Percentiles rank a stretch among this genome's conserved stretches.
Evolutionary conservation across 768 basidiomycete species (phyloP).

Genomic region (Myochromella boudieri): DNA sequence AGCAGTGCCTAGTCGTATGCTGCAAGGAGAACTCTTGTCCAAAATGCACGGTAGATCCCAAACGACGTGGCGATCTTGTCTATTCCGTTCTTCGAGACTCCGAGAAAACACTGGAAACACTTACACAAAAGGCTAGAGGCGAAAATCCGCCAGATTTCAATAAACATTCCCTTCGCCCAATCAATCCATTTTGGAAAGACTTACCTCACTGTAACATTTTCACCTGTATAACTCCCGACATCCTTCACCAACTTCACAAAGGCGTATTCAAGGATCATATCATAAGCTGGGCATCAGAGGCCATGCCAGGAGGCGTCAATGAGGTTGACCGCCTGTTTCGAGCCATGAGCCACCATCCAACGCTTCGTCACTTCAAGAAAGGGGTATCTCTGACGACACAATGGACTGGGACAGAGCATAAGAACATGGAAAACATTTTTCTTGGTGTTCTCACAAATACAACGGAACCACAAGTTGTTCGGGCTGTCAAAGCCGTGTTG

Average conservation of each 20-base stretch:
- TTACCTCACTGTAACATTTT: conserved; percentile 39
- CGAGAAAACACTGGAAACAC: neutral
- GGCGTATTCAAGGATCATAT: too few species aligned
- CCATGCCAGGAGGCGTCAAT: conserved; percentile 15
- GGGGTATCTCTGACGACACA: conserved; percentile 34
- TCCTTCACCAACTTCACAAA: too few species aligned
- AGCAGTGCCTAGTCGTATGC: conserved; percentile 31
- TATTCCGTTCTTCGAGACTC: neutral
- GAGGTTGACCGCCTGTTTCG: conserved; percentile 37
- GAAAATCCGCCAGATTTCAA: conserved; percentile 10
- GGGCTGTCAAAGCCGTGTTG: conserved; percentile 15
- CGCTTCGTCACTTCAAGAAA: conserved; percentile 38
- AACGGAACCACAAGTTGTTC: conserved; percentile 27
- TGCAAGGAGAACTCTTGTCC: conserved; percentile 25
- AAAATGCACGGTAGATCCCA: conserved; percentile 18
- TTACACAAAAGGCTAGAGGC: neutral
- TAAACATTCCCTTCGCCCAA: conserved; percentile 9
- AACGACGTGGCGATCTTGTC: conserved; percentile 13
- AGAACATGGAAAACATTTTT: too few species aligned
- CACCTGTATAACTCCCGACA: too few species aligned
- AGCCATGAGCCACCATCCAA: conserved; percentile 20
- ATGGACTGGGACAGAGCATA: too few species aligned
- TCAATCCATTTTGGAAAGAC: conserved; percentile 38
- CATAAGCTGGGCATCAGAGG: conserved; percentile 27
- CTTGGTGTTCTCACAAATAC: too few species aligned